A percentile compares a stretch with the other conserved stretches of the same genome.
phyloP scores from a whole-genome alignment of 306 rosid genomes.

The Dryas octopetala region DNA sequence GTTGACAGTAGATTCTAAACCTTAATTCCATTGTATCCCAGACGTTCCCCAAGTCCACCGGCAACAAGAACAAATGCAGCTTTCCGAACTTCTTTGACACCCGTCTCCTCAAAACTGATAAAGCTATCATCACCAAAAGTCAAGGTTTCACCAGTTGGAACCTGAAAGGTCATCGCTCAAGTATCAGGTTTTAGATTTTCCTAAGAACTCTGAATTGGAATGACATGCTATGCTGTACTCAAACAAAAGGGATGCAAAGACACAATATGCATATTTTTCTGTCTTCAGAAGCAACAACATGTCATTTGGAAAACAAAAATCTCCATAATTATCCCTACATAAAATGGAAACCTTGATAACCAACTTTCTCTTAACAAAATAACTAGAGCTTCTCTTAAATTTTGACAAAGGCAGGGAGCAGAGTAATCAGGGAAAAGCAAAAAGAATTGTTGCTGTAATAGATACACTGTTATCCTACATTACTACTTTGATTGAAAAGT shows the following conservation, averaged over 20 bases:
- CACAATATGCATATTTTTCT: too few relatives aligned
- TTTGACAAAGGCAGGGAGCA: too few relatives aligned
- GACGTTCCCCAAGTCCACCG: conserved; percentile 99
- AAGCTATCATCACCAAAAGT: conserved; percentile 65
- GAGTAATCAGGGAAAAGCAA: background rate
- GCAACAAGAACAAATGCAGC: conserved; percentile 99
- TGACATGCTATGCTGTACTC: too few relatives aligned
- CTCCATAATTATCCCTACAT: too few relatives aligned
- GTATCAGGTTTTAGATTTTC: conserved; percentile 15
- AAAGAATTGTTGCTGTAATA: background rate
- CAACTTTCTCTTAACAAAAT: background rate
- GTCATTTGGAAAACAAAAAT: too few relatives aligned
- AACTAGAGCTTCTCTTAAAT: background rate
- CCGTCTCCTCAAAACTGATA: conserved; percentile 73
- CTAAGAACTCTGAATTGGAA: too few relatives aligned
- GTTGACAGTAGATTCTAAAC: conserved; percentile 25
- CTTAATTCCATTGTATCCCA: conserved; percentile 96
- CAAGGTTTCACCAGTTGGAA: conserved; percentile 83
- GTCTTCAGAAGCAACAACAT: too few relatives aligned
- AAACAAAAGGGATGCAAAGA: too few relatives aligned
- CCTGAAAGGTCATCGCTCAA: conserved; percentile 50
- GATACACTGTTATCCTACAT: background rate
- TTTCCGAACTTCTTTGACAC: conserved; percentile 65
- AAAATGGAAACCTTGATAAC: background rate
- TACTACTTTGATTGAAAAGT: background rate